phyloP scores from a whole-genome alignment of 2,329 filamentous ascomycete species.

The Microdochium paspali region DNA sequence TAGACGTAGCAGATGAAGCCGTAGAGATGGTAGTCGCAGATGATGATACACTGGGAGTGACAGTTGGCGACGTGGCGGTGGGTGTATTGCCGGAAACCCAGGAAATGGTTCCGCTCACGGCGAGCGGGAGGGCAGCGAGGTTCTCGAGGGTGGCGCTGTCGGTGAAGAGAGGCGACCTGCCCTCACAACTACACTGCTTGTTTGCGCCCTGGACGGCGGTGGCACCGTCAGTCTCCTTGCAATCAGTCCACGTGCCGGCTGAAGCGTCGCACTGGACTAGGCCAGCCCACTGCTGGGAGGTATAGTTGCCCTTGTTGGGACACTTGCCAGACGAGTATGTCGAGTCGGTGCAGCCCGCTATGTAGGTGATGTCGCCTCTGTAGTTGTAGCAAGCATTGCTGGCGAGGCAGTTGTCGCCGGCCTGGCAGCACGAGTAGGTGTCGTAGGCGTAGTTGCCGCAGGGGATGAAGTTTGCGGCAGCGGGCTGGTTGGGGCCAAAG shows the following conservation, averaged over 20 bases:
- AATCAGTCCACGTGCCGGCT: constrained; percentile 7
- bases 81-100: constrained; percentile 5
- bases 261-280: constrained; percentile 5
- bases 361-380: constrained; percentile 7
- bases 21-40: neutral
- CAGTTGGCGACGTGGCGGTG: neutral
- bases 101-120: constrained; percentile 5
- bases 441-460: constrained; percentile 10
- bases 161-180: constrained; percentile 3
- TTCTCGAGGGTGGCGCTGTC: constrained; percentile 2
- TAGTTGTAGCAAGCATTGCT: constrained; percentile 8
- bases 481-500: constrained; percentile 1
- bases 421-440: constrained; percentile 7
- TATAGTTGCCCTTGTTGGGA: constrained; percentile 7
- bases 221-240: constrained; percentile 3
- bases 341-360: constrained; percentile 12
- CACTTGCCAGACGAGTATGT: constrained; percentile 5
- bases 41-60: neutral
- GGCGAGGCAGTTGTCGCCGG: constrained; percentile 9
- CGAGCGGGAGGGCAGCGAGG: constrained; percentile 6
- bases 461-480: constrained; percentile 8
- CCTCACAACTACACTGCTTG: constrained; percentile 5
- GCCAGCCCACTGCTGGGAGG: constrained; percentile 7
- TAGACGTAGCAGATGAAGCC: neutral
- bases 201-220: constrained; percentile 2